These are phyloP conservation scores for Discostella stelligera DNA, from an alignment of 352 stramenopile genomes.

Conservation along the genomic window DNA sequence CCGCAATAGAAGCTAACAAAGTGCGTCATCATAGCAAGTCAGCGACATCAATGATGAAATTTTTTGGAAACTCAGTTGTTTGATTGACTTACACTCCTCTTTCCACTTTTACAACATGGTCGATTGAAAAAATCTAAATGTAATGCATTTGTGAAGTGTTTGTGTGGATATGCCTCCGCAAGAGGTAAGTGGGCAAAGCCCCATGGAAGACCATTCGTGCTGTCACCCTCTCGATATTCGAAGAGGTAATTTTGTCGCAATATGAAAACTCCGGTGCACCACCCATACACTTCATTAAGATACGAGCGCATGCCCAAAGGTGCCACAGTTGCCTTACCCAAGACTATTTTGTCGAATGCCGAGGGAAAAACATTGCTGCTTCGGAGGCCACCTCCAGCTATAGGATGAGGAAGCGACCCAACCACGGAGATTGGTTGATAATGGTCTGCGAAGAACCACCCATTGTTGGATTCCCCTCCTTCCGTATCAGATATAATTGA, in stretches of 20 bases:
- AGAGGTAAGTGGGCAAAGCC: constrained; percentile 73
- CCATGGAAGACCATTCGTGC: constrained; percentile 52
- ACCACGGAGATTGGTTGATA: constrained; percentile 10
- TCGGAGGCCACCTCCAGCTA: constrained; percentile 5
- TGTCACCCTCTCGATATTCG: constrained; percentile 62
- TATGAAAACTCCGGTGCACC: constrained; percentile 61
- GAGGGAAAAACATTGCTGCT: constrained; percentile 24
- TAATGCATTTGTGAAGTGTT: constrained; percentile 66
- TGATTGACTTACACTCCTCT: constrained; percentile 47
- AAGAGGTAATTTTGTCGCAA: constrained; percentile 79
- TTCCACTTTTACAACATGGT: constrained; percentile 51
- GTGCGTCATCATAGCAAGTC: not conserved
- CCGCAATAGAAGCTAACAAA: constrained; percentile 61
- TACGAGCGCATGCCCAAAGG: constrained; percentile 60
- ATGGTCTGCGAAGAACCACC: constrained; percentile 57
- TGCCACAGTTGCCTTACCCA: constrained; percentile 64
- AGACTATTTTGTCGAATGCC: constrained; percentile 56
- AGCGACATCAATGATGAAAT: constrained; percentile 1
- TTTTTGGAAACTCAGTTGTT: not conserved
- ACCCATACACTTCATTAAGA: constrained; percentile 58
- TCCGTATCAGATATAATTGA: constrained; percentile 47
- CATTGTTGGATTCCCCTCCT: constrained; percentile 29
- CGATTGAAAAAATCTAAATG: constrained; percentile 74
- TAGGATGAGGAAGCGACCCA: constrained; percentile 16
- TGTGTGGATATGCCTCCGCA: constrained; percentile 48